Conservation (phyloP, 2,329 filamentous ascomycete genomes). For the Botryotinia calthae region DNA sequence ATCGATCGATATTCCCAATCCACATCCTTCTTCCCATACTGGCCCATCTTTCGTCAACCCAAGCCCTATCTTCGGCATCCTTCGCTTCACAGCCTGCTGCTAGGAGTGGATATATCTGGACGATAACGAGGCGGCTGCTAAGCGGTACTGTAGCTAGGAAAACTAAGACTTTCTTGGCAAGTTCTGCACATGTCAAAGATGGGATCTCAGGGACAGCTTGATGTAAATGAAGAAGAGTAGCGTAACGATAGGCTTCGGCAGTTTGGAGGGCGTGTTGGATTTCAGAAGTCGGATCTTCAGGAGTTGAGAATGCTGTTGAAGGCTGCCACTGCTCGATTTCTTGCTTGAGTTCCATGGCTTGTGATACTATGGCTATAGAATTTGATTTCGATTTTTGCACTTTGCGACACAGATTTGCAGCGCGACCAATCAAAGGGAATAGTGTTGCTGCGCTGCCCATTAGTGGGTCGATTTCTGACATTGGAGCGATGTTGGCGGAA, state of each 20-base stretch:
- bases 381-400: constrained; percentile 54
- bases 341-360: constrained; percentile 60
- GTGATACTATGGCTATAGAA: constrained; percentile 57
- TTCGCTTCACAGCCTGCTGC: constrained; percentile 64
- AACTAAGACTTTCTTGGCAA: constrained; percentile 61
- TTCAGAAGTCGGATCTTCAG: constrained; percentile 61
- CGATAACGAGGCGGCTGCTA: constrained; percentile 60
- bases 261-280: constrained; percentile 65
- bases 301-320: constrained; percentile 51
- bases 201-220: constrained; percentile 68
- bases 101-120: constrained; percentile 68
- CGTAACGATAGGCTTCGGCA: constrained; percentile 65
- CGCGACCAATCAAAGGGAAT: constrained; percentile 65
- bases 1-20: constrained; percentile 66
- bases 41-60: constrained; percentile 62
- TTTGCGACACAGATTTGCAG: constrained; percentile 63
- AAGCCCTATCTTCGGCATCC: constrained; percentile 57
- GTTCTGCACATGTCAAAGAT: constrained; percentile 52
- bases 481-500: constrained; percentile 39
- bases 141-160: constrained; percentile 62
- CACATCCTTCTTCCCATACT: constrained; percentile 60
- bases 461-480: constrained; percentile 61
- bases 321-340: constrained; percentile 59
- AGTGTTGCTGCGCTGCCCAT: constrained; percentile 68
- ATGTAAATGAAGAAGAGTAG: constrained; percentile 64